Conservation (phyloP, 1,139 yeast genomes). For the Diutina catenulata region DNA sequence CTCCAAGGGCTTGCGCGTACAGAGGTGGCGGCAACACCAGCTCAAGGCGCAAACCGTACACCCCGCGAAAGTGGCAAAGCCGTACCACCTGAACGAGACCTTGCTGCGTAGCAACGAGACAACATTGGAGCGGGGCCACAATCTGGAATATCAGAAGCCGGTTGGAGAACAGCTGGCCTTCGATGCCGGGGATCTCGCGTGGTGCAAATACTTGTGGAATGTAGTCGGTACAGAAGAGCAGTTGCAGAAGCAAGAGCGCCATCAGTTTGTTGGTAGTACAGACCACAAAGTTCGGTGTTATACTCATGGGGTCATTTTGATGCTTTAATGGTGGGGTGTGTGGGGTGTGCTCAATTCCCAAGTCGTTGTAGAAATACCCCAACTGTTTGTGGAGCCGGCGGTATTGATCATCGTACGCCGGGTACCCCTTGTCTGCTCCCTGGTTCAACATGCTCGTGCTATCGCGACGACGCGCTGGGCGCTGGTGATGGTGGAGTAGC, state of each 20-base stretch:
- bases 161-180: constrained; percentile 31
- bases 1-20: background rate
- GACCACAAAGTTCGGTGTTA: constrained; percentile 19
- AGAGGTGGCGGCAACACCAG: constrained; percentile 27
- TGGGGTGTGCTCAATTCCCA: background rate
- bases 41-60: constrained; percentile 53
- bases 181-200: constrained; percentile 19
- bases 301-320: constrained; percentile 8
- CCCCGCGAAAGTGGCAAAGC: constrained; percentile 43
- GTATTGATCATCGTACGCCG: constrained; percentile 24
- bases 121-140: constrained; percentile 43
- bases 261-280: constrained; percentile 32
- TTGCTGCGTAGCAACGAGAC: constrained; percentile 44
- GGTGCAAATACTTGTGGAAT: constrained; percentile 32
- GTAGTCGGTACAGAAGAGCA: constrained; percentile 40
- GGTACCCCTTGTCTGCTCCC: constrained; percentile 5
- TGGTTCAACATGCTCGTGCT: constrained; percentile 19
- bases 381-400: constrained; percentile 19
- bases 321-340: constrained; percentile 10
- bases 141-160: constrained; percentile 40
- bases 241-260: constrained; percentile 38
- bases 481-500: background rate
- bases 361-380: constrained; percentile 7
- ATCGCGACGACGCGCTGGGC: constrained; percentile 23
- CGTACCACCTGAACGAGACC: constrained; percentile 50